A percentile compares a stretch with the other conserved stretches of the same genome.
Conservation (phyloP, 768 basidiomycete genomes). For the Hortiboletus flavorubellus region DNA sequence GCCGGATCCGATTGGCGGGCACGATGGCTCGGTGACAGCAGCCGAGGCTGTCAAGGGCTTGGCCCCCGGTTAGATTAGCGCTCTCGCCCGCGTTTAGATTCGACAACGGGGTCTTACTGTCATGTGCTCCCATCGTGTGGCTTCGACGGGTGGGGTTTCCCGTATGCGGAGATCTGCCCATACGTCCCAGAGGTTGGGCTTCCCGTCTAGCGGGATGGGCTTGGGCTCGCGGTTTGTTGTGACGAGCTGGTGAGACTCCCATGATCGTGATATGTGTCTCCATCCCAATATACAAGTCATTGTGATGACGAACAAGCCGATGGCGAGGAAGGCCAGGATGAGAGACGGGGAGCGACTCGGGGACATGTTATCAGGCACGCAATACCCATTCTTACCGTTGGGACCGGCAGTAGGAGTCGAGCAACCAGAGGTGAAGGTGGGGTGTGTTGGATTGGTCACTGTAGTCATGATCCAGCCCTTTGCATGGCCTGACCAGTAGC, state of each 20-base stretch:
- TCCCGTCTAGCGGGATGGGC: constrained; percentile 18
- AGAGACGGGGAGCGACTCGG: constrained; percentile 47
- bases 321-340: constrained; percentile 58
- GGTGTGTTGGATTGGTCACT: constrained; percentile 3
- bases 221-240: neutral
- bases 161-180: constrained; percentile 21
- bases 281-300: constrained; percentile 50
- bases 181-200: constrained; percentile 46
- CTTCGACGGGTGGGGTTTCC: neutral
- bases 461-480: constrained; percentile 16
- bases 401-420: neutral
- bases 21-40: neutral
- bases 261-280: constrained; percentile 33
- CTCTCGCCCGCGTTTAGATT: neutral
- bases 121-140: constrained; percentile 37
- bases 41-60: constrained; percentile 26
- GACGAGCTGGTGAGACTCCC: constrained; percentile 2
- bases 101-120: constrained; percentile 33
- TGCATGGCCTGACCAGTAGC: constrained; percentile 8
- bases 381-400: neutral
- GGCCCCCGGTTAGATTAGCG: neutral
- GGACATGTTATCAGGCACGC: constrained; percentile 22
- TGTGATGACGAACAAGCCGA: constrained; percentile 49
- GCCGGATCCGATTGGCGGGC: neutral
- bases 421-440: neutral